Evolutionary conservation across 768 basidiomycete species (phyloP), one percentile per base, ranked within the genome.

Genomic region (Neoboletus magnificus): DNA sequence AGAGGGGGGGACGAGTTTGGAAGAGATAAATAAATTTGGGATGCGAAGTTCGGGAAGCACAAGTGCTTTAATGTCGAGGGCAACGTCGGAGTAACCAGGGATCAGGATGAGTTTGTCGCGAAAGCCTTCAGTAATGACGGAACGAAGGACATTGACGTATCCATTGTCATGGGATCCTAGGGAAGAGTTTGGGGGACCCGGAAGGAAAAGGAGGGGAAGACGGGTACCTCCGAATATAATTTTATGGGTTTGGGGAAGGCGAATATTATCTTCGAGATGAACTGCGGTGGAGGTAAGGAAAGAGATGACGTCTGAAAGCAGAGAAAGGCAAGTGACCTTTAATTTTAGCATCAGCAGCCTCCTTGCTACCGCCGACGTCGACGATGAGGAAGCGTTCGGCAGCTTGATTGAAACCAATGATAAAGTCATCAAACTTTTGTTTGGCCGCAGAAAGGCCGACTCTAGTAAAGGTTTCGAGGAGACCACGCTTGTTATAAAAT

Each of bases 301-400:
- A 45, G 10, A 40, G 23, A 33, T 7, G 30, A 50, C 1, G 22
- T 9, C 20, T 27, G 36, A 15, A 27, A 50, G 29, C 0, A 15
- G 50, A n/a, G 43, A 37, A 41, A 47, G 27, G 35, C n/a, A 50
- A 50, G 36, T 11, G 60, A 86, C 88, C 84, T 77, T 86, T 87
- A 66, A 89, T 81, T 71, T 89, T 89, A 42, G 83, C 79, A 68
- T 89, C 87, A 29, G 85, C 87, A 4, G 83, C 85, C 75, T 89
- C 87, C 71, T 89, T 89, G 48, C 77, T 82, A 56, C 73, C 74
- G 46, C 87, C 87, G 48, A 86, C 86, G 68, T 89, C 87, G 32
- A 86, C 77, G 72, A 89, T 82, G 49, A 81, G 69, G 66, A 88
- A 89, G 41, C 84, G 79, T 55, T 83, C 82, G 15, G 81, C 74